Evolutionary conservation across 768 basidiomycete genomes (phyloP), one percentile per base, ranked within the genome.

Genomic region (Suillus tomentosus): DNA sequence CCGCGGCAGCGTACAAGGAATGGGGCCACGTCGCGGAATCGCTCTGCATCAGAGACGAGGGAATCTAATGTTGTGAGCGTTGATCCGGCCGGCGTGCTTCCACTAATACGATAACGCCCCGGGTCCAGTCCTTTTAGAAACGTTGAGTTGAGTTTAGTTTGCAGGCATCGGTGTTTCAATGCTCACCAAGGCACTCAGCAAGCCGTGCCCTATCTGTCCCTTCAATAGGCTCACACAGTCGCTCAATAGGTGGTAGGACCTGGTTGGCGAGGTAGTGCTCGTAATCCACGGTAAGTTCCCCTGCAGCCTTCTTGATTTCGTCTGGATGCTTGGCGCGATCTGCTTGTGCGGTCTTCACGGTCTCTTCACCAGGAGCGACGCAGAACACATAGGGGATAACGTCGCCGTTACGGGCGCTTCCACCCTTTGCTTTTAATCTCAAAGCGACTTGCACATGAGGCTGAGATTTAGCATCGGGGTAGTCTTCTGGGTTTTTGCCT

Each of bases 371-470:
- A 54, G 90, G 89, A 4, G 85, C 82, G 2, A 91, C 70, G 72
- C 96, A 99, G 75, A 99, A 98, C 45, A 99, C 84, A 74, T 99
- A 99, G 0, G 96, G 89, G 64, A 99, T 93, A 63, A 99, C 96
- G 73, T 99, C 96, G 54, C 97, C 96, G 1, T 82, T 84, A 39
- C 89, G 88, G 0, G 94, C 92, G 13, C 86, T 87, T 7, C 85
- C 87, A 39, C 95, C 94, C 67, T 86, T 91, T 5, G 86, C 82
- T 77, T 95, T 96, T 89, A 96, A 85, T 45, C 92, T 84, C 57
- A 97, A 79, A 0, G 96, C 96, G 19, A 99, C 97, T 71, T 97
- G 95, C 1, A 99, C 96, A 71, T 99, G 97, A 2, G 97, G 97
- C 70, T 96, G 96, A 45, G 82, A 88, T 77, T 98, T 98, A 8